phyloP scores from a whole-genome alignment of 2,329 filamentous ascomycete genomes.

The Arthrobotrys conoides region DNA sequence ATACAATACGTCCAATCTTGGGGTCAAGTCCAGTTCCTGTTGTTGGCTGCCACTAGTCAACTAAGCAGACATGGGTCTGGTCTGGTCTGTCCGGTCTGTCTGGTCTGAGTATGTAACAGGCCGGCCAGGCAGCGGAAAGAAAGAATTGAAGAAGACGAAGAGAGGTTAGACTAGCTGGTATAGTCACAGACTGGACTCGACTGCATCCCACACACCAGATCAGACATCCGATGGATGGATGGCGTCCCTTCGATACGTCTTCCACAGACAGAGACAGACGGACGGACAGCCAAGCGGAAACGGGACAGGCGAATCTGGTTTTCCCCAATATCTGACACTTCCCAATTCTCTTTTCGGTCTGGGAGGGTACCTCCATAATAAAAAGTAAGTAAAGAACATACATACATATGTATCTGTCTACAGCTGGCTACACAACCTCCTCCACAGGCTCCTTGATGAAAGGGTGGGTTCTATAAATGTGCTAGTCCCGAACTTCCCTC shows the following conservation, averaged over 20 bases:
- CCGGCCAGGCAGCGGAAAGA: slow-evolving; percentile 54
- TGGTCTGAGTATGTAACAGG: slow-evolving; percentile 57
- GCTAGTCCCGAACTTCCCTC: slow-evolving; percentile 51
- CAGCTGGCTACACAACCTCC: slow-evolving; percentile 33
- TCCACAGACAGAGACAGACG: slow-evolving; percentile 27
- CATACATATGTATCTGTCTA: slow-evolving; percentile 11
- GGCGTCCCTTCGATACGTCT: slow-evolving; percentile 14
- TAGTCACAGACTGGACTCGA: slow-evolving; percentile 9
- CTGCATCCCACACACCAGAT: slow-evolving; percentile 22
- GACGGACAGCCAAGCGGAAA: slow-evolving; percentile 46
- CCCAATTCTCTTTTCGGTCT: background rate
- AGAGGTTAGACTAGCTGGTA: slow-evolving; percentile 55
- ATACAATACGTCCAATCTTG: slow-evolving; percentile 60
- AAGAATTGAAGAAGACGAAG: no score
- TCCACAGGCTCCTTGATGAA: background rate
- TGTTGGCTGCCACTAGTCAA: slow-evolving; percentile 39
- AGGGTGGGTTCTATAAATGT: slow-evolving; percentile 47
- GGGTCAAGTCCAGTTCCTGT: slow-evolving; percentile 45
- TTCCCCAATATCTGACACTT: slow-evolving; percentile 54
- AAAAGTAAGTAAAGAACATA: slow-evolving; percentile 3
- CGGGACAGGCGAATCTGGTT: slow-evolving; percentile 57
- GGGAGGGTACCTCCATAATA: background rate
- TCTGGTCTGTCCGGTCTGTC: background rate
- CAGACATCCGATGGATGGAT: slow-evolving; percentile 50
- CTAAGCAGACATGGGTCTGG: slow-evolving; percentile 46